Evolutionary conservation across 2,329 filamentous ascomycete species (phyloP), one percentile per base, ranked within the genome.

Genomic region (Colletotrichum cuscutae): DNA sequence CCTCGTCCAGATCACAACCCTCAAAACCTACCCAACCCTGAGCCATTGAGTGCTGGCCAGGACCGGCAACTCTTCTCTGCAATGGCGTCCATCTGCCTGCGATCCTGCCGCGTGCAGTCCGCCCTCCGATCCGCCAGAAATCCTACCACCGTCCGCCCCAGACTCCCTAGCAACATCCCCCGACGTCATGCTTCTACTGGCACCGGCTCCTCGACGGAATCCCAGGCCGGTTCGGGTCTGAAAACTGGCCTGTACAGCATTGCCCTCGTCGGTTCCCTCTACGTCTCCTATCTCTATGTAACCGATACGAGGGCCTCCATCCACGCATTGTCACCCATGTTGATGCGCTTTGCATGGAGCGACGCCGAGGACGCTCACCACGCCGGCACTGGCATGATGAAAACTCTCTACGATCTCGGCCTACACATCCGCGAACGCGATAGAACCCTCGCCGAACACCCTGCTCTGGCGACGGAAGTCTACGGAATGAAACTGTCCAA

Each of bases 331-430:
- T 86, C 92, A 15, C 91, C 93, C 2, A 93, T 89, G 0, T 79
- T 91, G 22, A 80, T 97, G 5, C 91, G 94, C 62, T 83, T 87
- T 65, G 71, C 94, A 71, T 93, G 90, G 81, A 88, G 92, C 5
- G 94, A 97, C 77, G 93, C 93, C 71, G 97, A 99, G 82, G 95
- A 97, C 52, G 97, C 96, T n/a, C 97, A 99, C 81, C 92, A 97
- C 79, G 86, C 88, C 26, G 94, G 94, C 63, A 95, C 94, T 3
- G 84, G 87, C 49, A 86, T 90, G 7, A 85, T 99, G 78, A 93
- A 94, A 83, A 84, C 85, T 1, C 87, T 98, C 22, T 93, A 97
- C 83, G 86, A 87, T 58, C 88, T 96, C 66, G 92, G 92, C 42
- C 83, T 98, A 37, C 89, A 98, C 80, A 94, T 95, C 4, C 90